Conservation (phyloP, 2,329 filamentous ascomycete species). For the Ophiostoma piceae region DNA sequence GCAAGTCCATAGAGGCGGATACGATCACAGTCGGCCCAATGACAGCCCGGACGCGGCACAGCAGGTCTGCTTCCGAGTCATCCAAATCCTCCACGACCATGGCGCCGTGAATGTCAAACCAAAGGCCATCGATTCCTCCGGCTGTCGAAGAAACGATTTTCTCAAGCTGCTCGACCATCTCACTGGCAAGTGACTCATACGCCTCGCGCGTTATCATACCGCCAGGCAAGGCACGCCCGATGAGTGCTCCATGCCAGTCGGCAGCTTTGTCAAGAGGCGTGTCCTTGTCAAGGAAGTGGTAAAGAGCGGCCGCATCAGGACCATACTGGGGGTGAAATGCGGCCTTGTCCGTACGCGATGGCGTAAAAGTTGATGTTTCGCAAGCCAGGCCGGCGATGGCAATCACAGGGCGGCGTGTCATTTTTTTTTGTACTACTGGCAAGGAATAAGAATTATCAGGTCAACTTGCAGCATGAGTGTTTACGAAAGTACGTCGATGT, state of each 20-base stretch:
- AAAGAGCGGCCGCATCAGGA: conserved; percentile 40
- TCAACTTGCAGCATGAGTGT: not conserved
- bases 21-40: conserved; percentile 44
- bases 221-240: conserved; percentile 48
- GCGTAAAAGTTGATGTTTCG: conserved; percentile 50
- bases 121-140: conserved; percentile 43
- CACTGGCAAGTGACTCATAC: conserved; percentile 42
- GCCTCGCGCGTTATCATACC: conserved; percentile 43
- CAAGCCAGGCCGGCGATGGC: conserved; percentile 49
- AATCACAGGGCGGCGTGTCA: conserved; percentile 38
- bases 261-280: conserved; percentile 40
- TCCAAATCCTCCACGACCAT: conserved; percentile 49
- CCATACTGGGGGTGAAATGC: conserved; percentile 48
- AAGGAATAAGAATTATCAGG: not conserved
- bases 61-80: conserved; percentile 45
- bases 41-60: conserved; percentile 41
- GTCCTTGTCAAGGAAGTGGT: conserved; percentile 42
- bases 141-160: conserved; percentile 34
- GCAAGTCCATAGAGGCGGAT: conserved; percentile 52
- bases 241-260: conserved; percentile 47
- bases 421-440: not conserved
- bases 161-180: conserved; percentile 39
- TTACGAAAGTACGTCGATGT: not conserved
- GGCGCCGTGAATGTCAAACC: conserved; percentile 53
- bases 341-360: conserved; percentile 43